Evolutionary conservation across 352 stramenopile genomes (phyloP), one percentile per base, ranked within the genome.

Genomic region (Phytophthora boehmeriae): DNA sequence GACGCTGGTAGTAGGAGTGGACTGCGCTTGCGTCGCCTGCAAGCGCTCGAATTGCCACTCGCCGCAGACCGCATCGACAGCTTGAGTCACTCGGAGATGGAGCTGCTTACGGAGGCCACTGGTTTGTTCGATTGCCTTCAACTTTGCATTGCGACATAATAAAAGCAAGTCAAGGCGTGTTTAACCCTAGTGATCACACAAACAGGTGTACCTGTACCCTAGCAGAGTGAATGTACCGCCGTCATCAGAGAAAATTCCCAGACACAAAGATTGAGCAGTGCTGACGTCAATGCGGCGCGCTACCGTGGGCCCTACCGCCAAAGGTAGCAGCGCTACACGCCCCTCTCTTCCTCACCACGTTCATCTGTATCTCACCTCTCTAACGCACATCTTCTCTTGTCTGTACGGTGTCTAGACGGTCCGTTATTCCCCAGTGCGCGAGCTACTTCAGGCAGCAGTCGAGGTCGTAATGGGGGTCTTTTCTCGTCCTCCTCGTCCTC

Each of bases 51-150:
- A 19, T n/a, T 62, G 28, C 49, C 73, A 80, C 22, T 80, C 64
- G 28, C 64, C 68, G 30, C 75, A 87, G 28, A 84, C 71, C 3
- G 62, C 62, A 30, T 78, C 69, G 34, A 88, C 66, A 9, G 77
- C 81, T 52, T 86, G 70, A 14, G 56, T 61, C 36, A 86, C 60
- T 6, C 69, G 77, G 53, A 65, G 64, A 16, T 50, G 60, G 17
- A 88, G 49, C 45, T 66, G 54, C 32, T 49, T 54, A 17, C 59
- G 49, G 11, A 69, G 59, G 8, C 34, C 8, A 39, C 34, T 14
- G 14, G 34, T 14, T 19, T 11, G n/a, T 19, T 9, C 35, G 35
- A n/a, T 9, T 19, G n/a, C 8, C n/a, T 42, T 19, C 13, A 42
- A 19, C 13, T 16, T 16, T 19, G 35, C 35, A 19, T 16, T 11